A percentile compares a stretch with the other conserved stretches of the same genome.
These are phyloP conservation scores for Bertia moriformis DNA, from an alignment of 2,329 filamentous ascomycete species.

Conservation along the genomic window DNA sequence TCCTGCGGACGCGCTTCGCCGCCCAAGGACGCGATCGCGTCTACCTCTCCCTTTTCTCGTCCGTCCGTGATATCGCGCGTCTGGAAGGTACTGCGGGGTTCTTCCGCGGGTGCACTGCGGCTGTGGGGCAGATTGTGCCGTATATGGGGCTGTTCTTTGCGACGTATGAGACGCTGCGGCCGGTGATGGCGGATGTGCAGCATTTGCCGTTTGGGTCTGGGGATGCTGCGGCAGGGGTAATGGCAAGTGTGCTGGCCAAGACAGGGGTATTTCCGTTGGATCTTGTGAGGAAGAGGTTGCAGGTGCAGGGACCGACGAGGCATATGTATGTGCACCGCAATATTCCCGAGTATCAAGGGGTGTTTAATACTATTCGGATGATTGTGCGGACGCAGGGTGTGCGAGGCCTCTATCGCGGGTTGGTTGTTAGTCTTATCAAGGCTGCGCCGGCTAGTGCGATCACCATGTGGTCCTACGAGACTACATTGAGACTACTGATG, in stretches of 20 bases:
- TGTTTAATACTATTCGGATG: constrained; percentile 47
- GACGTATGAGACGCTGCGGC: constrained; percentile 64
- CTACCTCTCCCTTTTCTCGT: constrained; percentile 58
- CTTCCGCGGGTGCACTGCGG: constrained; percentile 74
- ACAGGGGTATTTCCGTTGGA: constrained; percentile 86
- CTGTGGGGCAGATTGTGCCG: constrained; percentile 74
- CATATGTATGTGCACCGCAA: constrained; percentile 67
- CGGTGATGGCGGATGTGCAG: constrained; percentile 36
- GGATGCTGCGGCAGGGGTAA: constrained; percentile 69
- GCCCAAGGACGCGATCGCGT: constrained; percentile 71
- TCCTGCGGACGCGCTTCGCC: constrained; percentile 89
- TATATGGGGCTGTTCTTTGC: constrained; percentile 97
- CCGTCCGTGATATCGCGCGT: constrained; percentile 56
- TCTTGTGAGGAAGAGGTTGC: constrained; percentile 78
- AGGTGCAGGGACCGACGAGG: constrained; percentile 85
- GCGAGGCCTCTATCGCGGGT: constrained; percentile 71
- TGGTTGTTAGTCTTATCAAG: constrained; percentile 81
- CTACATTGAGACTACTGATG: no score
- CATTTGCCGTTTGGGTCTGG: constrained; percentile 56
- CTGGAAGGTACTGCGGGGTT: constrained; percentile 69
- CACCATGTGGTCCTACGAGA: constrained; percentile 92
- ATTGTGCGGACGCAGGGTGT: constrained; percentile 64
- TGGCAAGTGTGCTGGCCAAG: constrained; percentile 71
- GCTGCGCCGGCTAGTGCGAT: constrained; percentile 84
- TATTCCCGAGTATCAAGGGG: constrained; percentile 67